A percentile compares a stretch with the other conserved stretches of the same genome.
Evolutionary conservation across 176 grass and related monocot genomes (phyloP).

Genomic region (Rhynchospora pubera): DNA sequence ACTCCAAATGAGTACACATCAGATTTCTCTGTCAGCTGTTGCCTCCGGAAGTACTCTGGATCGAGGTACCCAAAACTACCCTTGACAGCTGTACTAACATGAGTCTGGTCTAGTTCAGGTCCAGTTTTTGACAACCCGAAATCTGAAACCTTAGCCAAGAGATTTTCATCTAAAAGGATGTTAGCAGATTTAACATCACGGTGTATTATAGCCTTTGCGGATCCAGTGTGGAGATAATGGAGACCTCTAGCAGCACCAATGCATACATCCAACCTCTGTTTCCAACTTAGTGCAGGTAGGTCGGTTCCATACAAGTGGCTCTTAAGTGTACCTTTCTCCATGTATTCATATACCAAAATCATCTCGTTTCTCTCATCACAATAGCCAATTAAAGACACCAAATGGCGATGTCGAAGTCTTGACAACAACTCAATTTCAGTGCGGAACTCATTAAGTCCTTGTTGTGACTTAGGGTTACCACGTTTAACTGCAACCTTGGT

Average conservation of each 20-base stretch:
- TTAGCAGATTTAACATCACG: conserved; percentile 97
- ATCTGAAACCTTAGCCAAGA: conserved; percentile 77
- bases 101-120: conserved; percentile 84
- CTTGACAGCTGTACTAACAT: conserved; percentile 96
- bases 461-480: conserved; percentile 77
- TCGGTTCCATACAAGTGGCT: conserved; percentile 84
- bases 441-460: conserved; percentile 90
- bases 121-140: conserved; percentile 92
- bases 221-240: conserved; percentile 93
- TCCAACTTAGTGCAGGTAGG: conserved; percentile 66
- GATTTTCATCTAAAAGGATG: conserved; percentile 92
- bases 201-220: conserved; percentile 82
- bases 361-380: conserved; percentile 95
- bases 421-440: conserved; percentile 91
- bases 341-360: conserved; percentile 96
- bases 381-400: conserved; percentile 86
- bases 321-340: conserved; percentile 89
- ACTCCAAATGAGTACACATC: conserved; percentile 94
- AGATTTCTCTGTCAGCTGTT: conserved; percentile 88
- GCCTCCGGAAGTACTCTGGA: conserved; percentile 82
- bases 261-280: conserved; percentile 85
- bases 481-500: conserved; percentile 93
- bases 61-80: conserved; percentile 99
- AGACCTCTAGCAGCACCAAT: conserved; percentile 91
- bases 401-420: conserved; percentile 73